A percentile compares a stretch with the other conserved stretches of the same genome.
Evolutionary conservation across 106 monocot species (phyloP).

Genomic region (Allium sativum): DNA sequence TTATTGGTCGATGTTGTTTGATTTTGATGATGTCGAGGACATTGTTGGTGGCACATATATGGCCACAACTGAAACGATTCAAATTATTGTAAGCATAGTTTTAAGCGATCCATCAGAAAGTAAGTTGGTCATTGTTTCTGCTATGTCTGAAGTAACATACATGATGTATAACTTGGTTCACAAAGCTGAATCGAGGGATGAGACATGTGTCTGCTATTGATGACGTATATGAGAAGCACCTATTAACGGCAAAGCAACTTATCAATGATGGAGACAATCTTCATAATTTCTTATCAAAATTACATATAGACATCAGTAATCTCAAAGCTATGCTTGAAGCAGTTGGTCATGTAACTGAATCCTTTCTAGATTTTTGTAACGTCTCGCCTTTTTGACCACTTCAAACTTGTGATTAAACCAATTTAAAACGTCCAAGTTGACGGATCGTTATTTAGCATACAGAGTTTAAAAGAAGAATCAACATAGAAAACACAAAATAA

Average conservation of each 20-base stretch:
- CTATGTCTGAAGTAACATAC: conserved; percentile 99
- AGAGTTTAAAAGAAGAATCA: no score
- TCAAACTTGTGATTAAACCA: no score
- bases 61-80: conserved; percentile 74
- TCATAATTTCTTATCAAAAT: conserved; percentile 55
- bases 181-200: conserved; percentile 90
- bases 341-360: no score
- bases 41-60: conserved; percentile 98
- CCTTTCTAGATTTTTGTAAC: no score
- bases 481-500: no score
- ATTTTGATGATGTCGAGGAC: no score
- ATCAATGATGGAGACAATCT: conserved; percentile 65
- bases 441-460: no score
- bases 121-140: conserved; percentile 88
- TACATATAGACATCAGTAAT: conserved; percentile 75
- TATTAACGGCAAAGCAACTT: conserved; percentile 69
- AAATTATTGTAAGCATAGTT: conserved; percentile 70
- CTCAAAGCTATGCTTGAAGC: conserved; percentile 94
- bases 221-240: conserved; percentile 77
- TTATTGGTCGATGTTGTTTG: no score
- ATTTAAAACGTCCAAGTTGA: no score
- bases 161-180: conserved; percentile 86
- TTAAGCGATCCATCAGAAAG: conserved; percentile 63
- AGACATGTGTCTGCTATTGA: conserved; percentile 63
- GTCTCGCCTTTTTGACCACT: no score